phyloP scores from a whole-genome alignment of 768 basidiomycete genomes.

The Galerina sulciceps region DNA sequence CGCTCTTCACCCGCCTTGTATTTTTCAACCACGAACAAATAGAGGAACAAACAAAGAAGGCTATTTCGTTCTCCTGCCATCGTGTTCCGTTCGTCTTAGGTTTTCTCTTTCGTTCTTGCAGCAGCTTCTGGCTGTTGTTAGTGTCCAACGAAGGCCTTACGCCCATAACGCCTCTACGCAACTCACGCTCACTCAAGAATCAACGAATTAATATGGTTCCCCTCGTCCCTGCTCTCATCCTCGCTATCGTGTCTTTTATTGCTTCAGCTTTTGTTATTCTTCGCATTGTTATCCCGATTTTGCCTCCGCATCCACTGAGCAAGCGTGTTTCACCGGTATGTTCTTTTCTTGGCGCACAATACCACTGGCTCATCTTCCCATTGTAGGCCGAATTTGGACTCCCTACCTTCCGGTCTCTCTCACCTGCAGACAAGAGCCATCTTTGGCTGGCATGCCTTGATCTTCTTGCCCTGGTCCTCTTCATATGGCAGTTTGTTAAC shows the following conservation, averaged over 20 bases:
- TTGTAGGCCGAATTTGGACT: conserved; percentile 76
- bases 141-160: conserved; percentile 44
- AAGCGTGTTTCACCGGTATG: conserved; percentile 75
- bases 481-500: conserved; percentile 66
- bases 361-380: conserved; percentile 23
- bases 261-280: conserved; percentile 78
- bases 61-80: conserved; percentile 18
- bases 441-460: conserved; percentile 76
- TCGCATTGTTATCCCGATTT: conserved; percentile 73
- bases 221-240: conserved; percentile 65
- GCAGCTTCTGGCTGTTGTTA: conserved; percentile 31
- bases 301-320: conserved; percentile 75
- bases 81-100: conserved; percentile 15
- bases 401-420: conserved; percentile 69
- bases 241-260: conserved; percentile 74
- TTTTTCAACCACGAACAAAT: conserved; percentile 42
- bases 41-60: conserved; percentile 33
- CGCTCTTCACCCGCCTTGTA: conserved; percentile 31
- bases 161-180: conserved; percentile 48
- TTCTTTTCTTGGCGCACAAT: conserved; percentile 20
- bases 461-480: conserved; percentile 60
- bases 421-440: conserved; percentile 70
- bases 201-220: conserved; percentile 59
- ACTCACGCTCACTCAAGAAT: conserved; percentile 49
- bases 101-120: conserved; percentile 32